Evolutionary conservation across 495 filamentous ascomycete species (phyloP), one percentile per base, ranked within the genome.

Genomic region (Schizothecium vesticola): DNA sequence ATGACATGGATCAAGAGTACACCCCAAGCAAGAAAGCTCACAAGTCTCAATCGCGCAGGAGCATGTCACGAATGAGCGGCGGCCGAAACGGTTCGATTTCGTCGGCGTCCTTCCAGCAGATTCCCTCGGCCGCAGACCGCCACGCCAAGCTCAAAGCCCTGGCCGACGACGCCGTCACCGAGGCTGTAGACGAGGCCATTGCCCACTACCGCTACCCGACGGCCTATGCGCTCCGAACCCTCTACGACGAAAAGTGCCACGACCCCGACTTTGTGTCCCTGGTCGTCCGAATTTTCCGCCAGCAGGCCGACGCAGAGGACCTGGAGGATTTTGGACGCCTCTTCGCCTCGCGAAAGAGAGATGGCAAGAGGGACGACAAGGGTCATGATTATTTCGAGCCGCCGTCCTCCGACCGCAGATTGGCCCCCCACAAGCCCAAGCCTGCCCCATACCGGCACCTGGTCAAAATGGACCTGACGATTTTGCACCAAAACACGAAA

Each of bases 181-280:
- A 61, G 11, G 83, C 84, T 7, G 81, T 85, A 1, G 79, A 85
- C 31, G 80, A 84, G 65, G 84, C 85, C 21, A 72, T 87, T 29
- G 67, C 71, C 56, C 76, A 80, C 68, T 79, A 74, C 58, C 80
- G 83, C 57, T 85, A 83, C 67, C 85, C 85, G 61, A 87, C 85
- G 21, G 84, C 85, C 8, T 87, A 79, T 75, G 85, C 84, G 56
- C 76, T 87, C 66, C 80, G 84, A 59, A 80, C 82, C 22, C 74
- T 86, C 64, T 85, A 84, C 70, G 80, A 85, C 62, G 85, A 87
- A 67, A 74, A 83, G 31, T 75, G 74, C 58, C 58, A 65, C 31
- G 75, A 84, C 56, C 71, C 72, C 7, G 72, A 76, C 11, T 83
- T 85, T 72, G 73, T 83, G 63, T 75, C 64, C 69, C 80, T 85